Evolutionary conservation across 495 filamentous ascomycete genomes (phyloP).

Genomic region (Penicillium cataractarum): DNA sequence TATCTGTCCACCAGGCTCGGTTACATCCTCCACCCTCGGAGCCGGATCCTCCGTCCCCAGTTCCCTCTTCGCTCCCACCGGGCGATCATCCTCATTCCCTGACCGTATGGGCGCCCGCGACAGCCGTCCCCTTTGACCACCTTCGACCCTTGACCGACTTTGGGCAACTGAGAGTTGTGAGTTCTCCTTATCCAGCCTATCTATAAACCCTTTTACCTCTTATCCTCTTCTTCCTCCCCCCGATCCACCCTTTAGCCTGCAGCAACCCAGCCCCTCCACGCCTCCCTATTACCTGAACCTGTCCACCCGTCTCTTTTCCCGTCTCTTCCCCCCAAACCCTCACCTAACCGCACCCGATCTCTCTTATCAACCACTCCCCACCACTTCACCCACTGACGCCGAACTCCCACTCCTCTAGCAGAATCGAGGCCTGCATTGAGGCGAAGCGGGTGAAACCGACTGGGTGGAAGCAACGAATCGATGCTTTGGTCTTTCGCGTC

Average conservation of each 20-base stretch:
- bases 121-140: constrained; percentile 21
- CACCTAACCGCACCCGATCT: constrained; percentile 4
- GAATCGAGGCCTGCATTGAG: constrained; percentile 31
- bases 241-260: neutral
- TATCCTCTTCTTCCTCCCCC: neutral
- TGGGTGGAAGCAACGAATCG: constrained; percentile 32
- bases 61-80: constrained; percentile 37
- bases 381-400: constrained; percentile 17
- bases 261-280: constrained; percentile 43
- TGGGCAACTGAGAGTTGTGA: constrained; percentile 18
- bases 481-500: constrained; percentile 39
- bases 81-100: constrained; percentile 35
- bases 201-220: constrained; percentile 9
- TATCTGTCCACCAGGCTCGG: constrained; percentile 27
- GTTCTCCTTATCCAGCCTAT: constrained; percentile 12
- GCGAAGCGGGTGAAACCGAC: constrained; percentile 33
- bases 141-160: constrained; percentile 12
- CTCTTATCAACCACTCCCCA: constrained; percentile 22
- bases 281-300: constrained; percentile 31
- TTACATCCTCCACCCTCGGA: constrained; percentile 38
- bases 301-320: constrained; percentile 22
- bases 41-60: constrained; percentile 40
- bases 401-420: constrained; percentile 8
- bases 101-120: constrained; percentile 39
- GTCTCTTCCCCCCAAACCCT: constrained; percentile 22